phyloP scores from a whole-genome alignment of 306 rosid species.

The Castanea sativa region DNA sequence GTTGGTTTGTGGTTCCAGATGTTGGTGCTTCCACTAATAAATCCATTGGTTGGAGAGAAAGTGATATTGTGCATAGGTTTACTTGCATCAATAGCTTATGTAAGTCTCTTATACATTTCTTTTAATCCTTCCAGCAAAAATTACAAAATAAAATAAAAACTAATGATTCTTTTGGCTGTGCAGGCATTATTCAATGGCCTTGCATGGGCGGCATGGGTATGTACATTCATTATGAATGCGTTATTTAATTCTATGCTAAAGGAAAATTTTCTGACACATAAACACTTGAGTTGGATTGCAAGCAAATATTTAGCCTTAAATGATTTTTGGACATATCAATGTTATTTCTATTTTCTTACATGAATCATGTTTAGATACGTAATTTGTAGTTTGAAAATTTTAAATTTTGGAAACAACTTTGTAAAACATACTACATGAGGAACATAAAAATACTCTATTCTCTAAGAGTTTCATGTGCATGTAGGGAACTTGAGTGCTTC shows the following conservation, averaged over 20 bases:
- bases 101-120: slow-evolving; percentile 31
- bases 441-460: neutral
- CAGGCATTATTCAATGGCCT: slow-evolving; percentile 79
- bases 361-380: neutral
- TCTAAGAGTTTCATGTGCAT: neutral
- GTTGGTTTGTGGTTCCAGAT: slow-evolving; percentile 41
- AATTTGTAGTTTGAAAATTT: neutral
- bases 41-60: slow-evolving; percentile 84
- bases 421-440: neutral
- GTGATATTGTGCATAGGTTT: slow-evolving; percentile 63
- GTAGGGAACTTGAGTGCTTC: too few species aligned
- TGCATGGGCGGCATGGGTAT: slow-evolving; percentile 94
- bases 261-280: neutral
- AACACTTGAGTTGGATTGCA: too few species aligned
- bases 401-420: neutral
- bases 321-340: too few species aligned
- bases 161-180: slow-evolving; percentile 10
- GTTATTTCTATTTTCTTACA: neutral
- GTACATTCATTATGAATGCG: slow-evolving; percentile 13
- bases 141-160: neutral
- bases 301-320: too few species aligned
- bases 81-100: slow-evolving; percentile 79
- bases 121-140: neutral
- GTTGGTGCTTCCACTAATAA: slow-evolving; percentile 65
- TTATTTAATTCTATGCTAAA: neutral